phyloP scores from a whole-genome alignment of 177 flowering plant genomes.

The Vitis hybrid region DNA sequence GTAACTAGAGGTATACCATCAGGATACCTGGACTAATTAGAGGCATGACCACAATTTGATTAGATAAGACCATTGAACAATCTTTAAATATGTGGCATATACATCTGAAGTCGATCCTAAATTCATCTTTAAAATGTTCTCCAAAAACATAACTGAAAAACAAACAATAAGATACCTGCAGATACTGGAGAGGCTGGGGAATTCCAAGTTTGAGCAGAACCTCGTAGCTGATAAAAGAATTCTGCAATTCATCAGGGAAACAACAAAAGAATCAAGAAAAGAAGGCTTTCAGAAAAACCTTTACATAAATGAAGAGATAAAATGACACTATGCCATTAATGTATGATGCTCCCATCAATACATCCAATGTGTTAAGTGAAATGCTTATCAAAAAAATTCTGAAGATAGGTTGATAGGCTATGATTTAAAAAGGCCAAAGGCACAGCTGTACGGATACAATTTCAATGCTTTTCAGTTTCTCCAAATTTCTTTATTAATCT shows the following conservation, averaged over 20 bases:
- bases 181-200: slow-evolving; percentile 78
- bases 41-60: slow-evolving; percentile 19
- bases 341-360: background rate
- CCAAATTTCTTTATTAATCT: too few species aligned
- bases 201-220: slow-evolving; percentile 81
- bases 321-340: background rate
- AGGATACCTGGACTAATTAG: slow-evolving; percentile 91
- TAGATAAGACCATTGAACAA: slow-evolving; percentile 8
- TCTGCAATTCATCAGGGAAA: slow-evolving; percentile 42
- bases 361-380: background rate
- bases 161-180: slow-evolving; percentile 65
- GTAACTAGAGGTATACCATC: slow-evolving; percentile 80
- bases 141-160: background rate
- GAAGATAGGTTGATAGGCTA: too few species aligned
- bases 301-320: slow-evolving; percentile 1
- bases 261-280: background rate
- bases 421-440: too few species aligned
- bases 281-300: background rate
- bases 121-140: background rate
- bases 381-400: too few species aligned
- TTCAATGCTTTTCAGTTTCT: too few species aligned
- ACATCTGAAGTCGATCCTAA: background rate
- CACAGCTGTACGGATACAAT: too few species aligned
- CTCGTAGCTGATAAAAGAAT: slow-evolving; percentile 82
- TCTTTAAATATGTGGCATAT: background rate